These are phyloP conservation scores for Raphanus raphanistrum DNA, from an alignment of 345 rosid genomes.

Conservation along the genomic window DNA sequence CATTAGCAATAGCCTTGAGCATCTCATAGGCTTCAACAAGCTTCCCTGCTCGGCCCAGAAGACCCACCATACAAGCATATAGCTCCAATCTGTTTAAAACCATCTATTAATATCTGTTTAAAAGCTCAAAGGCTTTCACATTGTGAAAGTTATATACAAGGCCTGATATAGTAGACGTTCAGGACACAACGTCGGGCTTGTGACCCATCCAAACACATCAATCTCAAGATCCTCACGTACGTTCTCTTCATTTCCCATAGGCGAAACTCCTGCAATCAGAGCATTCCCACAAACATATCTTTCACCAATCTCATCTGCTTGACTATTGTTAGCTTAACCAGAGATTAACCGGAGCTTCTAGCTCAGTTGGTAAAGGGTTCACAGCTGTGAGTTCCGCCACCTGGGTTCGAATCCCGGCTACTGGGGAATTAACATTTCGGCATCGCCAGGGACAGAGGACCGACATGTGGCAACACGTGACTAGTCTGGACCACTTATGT, in stretches of 20 bases:
- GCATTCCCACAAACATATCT: constrained; percentile 20
- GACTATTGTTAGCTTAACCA: constrained; percentile 49
- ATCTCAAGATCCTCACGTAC: constrained; percentile 41
- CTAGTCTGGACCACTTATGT: too few relatives aligned
- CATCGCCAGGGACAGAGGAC: too few relatives aligned
- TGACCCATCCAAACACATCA: constrained; percentile 57
- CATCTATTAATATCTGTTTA: constrained; percentile 52
- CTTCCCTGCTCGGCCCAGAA: constrained; percentile 76
- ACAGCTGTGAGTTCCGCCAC: too few relatives aligned
- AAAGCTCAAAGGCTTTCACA: constrained; percentile 37
- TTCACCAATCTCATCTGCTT: constrained; percentile 47
- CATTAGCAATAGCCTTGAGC: constrained; percentile 55
- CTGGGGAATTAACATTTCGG: too few relatives aligned
- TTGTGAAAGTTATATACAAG: constrained; percentile 59
- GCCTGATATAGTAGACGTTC: constrained; percentile 81
- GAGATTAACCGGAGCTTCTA: too few relatives aligned
- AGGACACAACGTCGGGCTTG: constrained; percentile 71
- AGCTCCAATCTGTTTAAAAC: constrained; percentile 64
- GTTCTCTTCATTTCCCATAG: too few relatives aligned
- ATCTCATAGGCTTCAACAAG: constrained; percentile 56
- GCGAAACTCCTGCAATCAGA: too few relatives aligned
- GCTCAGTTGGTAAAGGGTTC: too few relatives aligned
- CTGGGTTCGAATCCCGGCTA: too few relatives aligned
- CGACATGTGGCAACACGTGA: too few relatives aligned
- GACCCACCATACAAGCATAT: constrained; percentile 68